These are phyloP conservation scores for Ceratobasidium sp. DNA, from an alignment of 1,284 basidiomycete genomes.

Conservation along the genomic window DNA sequence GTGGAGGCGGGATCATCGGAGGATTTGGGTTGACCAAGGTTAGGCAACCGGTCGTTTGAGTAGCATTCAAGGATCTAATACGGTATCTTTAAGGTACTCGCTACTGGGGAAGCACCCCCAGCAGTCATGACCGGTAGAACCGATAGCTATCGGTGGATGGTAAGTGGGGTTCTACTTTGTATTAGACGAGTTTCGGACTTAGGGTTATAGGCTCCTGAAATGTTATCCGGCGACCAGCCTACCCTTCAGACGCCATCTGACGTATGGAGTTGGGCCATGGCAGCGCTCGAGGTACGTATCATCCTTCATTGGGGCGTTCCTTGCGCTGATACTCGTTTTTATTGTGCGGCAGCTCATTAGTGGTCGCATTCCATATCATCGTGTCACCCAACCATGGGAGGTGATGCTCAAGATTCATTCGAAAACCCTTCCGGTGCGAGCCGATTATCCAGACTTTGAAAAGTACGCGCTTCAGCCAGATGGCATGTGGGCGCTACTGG, in stretches of 20 bases:
- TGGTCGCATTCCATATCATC: not conserved
- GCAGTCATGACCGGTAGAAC: not conserved
- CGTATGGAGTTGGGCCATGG: slow-evolving; percentile 14
- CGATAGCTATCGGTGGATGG: not conserved
- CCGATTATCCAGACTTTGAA: not conserved
- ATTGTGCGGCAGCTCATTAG: not conserved
- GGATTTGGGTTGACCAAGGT: slow-evolving; percentile 35
- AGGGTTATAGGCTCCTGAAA: not conserved
- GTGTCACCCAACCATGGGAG: not conserved
- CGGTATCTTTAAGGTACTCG: not conserved
- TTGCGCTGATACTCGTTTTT: too few species aligned
- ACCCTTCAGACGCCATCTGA: not conserved
- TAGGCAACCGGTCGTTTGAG: too few species aligned
- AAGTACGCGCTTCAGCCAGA: not conserved
- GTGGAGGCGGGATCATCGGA: slow-evolving; percentile 19
- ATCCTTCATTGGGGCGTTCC: too few species aligned
- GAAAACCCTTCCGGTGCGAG: not conserved
- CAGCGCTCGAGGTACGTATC: slow-evolving; percentile 3
- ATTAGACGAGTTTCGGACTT: too few species aligned
- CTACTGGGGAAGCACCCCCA: not conserved
- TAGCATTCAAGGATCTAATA: too few species aligned
- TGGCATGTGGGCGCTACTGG: not conserved
- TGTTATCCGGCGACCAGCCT: not conserved
- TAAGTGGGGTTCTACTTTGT: not conserved
- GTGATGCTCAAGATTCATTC: not conserved